These are phyloP conservation scores for Phytopythium ostracodes DNA, from an alignment of 352 stramenopile species.

Conservation along the genomic window DNA sequence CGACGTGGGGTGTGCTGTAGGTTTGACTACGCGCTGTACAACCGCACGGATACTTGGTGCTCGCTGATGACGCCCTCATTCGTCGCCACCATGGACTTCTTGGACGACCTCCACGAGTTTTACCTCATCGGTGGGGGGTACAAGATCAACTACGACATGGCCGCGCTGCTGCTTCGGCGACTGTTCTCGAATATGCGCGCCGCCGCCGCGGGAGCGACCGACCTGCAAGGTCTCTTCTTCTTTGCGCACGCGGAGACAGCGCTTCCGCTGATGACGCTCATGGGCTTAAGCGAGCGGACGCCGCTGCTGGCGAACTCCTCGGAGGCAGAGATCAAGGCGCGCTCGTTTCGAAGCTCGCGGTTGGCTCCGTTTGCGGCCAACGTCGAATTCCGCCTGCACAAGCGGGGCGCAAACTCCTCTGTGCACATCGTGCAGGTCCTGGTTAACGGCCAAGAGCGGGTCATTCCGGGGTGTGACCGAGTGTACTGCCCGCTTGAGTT, in stretches of 20 bases:
- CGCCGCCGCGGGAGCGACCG: slow-evolving; percentile 2
- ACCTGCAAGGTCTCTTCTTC: slow-evolving; percentile 30
- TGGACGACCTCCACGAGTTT: slow-evolving; percentile 41
- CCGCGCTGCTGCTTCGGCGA: slow-evolving; percentile 29
- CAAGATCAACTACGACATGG: slow-evolving; percentile 52
- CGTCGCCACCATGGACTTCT: slow-evolving; percentile 31
- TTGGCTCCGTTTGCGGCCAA: slow-evolving; percentile 51
- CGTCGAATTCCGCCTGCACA: slow-evolving; percentile 42
- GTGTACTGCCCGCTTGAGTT: slow-evolving; percentile 21
- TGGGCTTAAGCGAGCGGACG: slow-evolving; percentile 33
- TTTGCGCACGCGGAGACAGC: slow-evolving; percentile 59
- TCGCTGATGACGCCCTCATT: slow-evolving; percentile 28
- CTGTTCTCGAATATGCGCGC: slow-evolving; percentile 27
- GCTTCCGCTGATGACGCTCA: slow-evolving; percentile 43
- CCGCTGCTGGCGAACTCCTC: slow-evolving; percentile 25
- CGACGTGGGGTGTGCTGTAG: not conserved
- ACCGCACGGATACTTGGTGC: slow-evolving; percentile 35
- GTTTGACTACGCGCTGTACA: slow-evolving; percentile 51
- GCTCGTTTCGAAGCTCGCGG: slow-evolving; percentile 31
- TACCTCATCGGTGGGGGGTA: slow-evolving; percentile 42
- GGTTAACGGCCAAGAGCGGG: slow-evolving; percentile 31
- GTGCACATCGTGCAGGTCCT: slow-evolving; percentile 39
- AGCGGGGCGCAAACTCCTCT: slow-evolving; percentile 7
- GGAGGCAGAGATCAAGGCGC: slow-evolving; percentile 19
- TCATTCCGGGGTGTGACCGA: slow-evolving; percentile 21